phyloP scores from a whole-genome alignment of 345 rosid genomes.

The Kandelia obovata region DNA sequence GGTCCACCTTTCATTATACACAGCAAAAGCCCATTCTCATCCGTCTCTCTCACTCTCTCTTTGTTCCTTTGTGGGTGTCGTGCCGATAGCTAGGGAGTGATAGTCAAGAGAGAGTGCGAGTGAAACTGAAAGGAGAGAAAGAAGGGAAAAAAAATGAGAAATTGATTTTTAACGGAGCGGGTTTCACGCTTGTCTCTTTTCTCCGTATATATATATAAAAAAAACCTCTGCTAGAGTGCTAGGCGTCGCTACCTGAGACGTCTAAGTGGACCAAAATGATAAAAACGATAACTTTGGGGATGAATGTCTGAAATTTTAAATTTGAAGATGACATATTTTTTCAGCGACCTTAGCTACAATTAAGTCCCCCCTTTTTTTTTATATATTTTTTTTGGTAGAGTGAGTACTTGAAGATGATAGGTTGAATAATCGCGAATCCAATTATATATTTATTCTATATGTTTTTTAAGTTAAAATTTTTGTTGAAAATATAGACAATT shows the following conservation, averaged over 20 bases:
- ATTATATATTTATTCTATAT: too few relatives aligned
- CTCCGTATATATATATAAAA: background rate
- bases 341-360: too few relatives aligned
- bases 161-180: conserved; percentile 43
- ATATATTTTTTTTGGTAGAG: too few relatives aligned
- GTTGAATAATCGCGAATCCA: too few relatives aligned
- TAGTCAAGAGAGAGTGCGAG: conserved; percentile 17
- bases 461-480: too few relatives aligned
- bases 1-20: conserved; percentile 25
- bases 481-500: too few relatives aligned
- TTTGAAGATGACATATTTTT: too few relatives aligned
- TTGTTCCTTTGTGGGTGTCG: conserved; percentile 18
- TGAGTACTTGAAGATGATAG: too few relatives aligned
- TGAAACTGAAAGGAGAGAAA: conserved; percentile 9
- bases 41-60: conserved; percentile 12
- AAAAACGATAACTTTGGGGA: background rate
- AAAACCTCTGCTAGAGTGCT: too few relatives aligned
- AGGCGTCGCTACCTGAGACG: too few relatives aligned
- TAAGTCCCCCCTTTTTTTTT: too few relatives aligned
- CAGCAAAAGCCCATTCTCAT: background rate
- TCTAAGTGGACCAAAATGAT: background rate
- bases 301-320: conserved; percentile 17
- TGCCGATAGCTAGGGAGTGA: conserved; percentile 4
- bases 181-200: conserved; percentile 57
- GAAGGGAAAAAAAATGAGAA: conserved; percentile 18